Percentiles rank a stretch among this genome's conserved stretches.
phyloP scores from a whole-genome alignment of 169 alveolate genomes.

The Theileria sp. region DNA sequence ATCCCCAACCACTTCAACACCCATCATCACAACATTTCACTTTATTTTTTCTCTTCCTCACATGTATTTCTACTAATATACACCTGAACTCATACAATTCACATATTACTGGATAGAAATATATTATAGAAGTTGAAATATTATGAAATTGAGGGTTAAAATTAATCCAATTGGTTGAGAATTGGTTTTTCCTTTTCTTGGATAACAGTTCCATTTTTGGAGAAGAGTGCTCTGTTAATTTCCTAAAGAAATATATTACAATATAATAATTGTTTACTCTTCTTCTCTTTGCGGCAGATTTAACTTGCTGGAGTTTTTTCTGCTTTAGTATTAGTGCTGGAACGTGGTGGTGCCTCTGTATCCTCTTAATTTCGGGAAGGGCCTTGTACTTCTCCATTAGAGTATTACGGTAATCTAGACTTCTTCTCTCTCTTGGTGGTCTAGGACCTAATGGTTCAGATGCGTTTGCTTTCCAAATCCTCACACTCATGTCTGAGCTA shows the following conservation, averaged over 20 bases:
- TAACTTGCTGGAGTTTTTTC: slow-evolving; percentile 64
- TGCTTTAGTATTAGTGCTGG: slow-evolving; percentile 80
- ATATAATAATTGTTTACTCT: slow-evolving; percentile 22
- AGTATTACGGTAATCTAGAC: slow-evolving; percentile 82
- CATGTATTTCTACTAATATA: neutral
- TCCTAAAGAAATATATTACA: slow-evolving; percentile 28
- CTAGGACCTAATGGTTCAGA: slow-evolving; percentile 71
- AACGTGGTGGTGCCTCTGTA: slow-evolving; percentile 84
- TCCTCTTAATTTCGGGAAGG: slow-evolving; percentile 82
- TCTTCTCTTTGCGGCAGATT: slow-evolving; percentile 57
- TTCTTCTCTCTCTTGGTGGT: slow-evolving; percentile 77
- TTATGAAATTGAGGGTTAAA: neutral
- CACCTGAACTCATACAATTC: neutral
- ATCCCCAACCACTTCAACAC: neutral
- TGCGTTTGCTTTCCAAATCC: slow-evolving; percentile 93
- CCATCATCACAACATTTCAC: neutral
- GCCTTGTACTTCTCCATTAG: slow-evolving; percentile 80
- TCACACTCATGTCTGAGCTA: slow-evolving; percentile 93
- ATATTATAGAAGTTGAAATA: neutral
- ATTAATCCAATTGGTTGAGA: slow-evolving; percentile 49
- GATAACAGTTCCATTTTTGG: slow-evolving; percentile 23
- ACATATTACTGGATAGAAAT: neutral
- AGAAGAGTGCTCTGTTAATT: slow-evolving; percentile 55
- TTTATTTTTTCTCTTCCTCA: neutral
- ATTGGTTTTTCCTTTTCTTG: slow-evolving; percentile 62